These are phyloP conservation scores for Luvunga scandens DNA, from an alignment of 345 rosid species.

Conservation along the genomic window DNA sequence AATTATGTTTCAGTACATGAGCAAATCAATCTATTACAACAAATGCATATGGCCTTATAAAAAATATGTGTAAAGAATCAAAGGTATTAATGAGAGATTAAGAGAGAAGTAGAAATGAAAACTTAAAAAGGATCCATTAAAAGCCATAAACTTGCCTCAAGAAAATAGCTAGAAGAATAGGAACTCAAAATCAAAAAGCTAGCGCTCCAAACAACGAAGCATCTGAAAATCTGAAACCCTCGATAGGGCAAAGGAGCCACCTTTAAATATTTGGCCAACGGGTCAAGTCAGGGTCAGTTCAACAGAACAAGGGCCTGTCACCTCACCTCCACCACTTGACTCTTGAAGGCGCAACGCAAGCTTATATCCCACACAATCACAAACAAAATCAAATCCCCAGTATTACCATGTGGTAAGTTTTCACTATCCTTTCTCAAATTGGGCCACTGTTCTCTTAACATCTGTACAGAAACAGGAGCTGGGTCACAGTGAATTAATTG, in stretches of 20 bases:
- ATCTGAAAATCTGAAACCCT: neutral
- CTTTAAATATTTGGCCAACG: neutral
- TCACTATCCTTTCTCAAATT: slow-evolving; percentile 13
- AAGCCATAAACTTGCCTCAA: neutral
- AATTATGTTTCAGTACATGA: too few species aligned
- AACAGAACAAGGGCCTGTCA: neutral
- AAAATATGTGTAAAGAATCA: too few species aligned
- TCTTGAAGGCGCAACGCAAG: slow-evolving; percentile 53
- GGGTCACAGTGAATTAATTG: slow-evolving; percentile 34
- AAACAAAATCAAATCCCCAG: slow-evolving; percentile 9
- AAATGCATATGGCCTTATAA: too few species aligned
- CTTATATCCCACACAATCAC: neutral
- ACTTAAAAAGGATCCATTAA: neutral
- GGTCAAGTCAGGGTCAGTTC: neutral
- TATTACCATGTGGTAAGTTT: slow-evolving; percentile 22
- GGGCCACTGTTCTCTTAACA: slow-evolving; percentile 20
- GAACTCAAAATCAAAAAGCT: neutral
- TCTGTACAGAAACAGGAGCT: slow-evolving; percentile 13
- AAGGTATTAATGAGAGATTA: too few species aligned
- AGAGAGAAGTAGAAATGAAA: neutral
- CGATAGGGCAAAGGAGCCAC: neutral
- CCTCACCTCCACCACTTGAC: neutral
- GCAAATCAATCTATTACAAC: too few species aligned
- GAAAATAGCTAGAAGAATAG: neutral
- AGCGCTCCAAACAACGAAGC: neutral